phyloP scores from a whole-genome alignment of 768 basidiomycete genomes.

The Sutorius australiensis region DNA sequence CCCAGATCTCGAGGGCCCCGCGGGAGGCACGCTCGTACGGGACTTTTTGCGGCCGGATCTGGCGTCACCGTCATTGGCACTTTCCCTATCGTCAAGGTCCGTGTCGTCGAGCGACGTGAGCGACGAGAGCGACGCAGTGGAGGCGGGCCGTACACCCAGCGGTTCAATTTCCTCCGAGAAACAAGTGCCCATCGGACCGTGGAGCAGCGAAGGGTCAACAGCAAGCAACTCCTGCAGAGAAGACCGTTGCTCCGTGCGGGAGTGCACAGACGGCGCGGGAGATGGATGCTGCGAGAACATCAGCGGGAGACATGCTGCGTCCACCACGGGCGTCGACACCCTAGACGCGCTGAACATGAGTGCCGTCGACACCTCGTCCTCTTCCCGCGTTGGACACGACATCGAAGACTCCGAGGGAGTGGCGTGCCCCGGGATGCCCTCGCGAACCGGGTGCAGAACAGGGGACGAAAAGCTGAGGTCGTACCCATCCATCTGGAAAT shows the following conservation, averaged over 20 bases:
- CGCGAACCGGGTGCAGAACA: not conserved
- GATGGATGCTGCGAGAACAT: slow-evolving; percentile 2
- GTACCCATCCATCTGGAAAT: not conserved
- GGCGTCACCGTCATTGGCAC: not conserved
- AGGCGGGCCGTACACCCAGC: not conserved
- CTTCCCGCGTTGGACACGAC: slow-evolving; percentile 8
- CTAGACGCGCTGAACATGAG: slow-evolving; percentile 16
- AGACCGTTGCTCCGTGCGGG: not conserved
- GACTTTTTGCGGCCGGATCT: not conserved
- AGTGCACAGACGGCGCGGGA: not conserved
- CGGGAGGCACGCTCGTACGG: not conserved
- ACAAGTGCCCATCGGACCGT: not conserved
- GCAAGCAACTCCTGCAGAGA: not conserved
- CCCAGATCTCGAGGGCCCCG: not conserved
- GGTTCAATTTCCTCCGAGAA: not conserved
- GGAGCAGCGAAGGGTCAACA: slow-evolving; percentile 14
- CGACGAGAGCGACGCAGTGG: slow-evolving; percentile 7
- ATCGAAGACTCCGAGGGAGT: slow-evolving; percentile 12
- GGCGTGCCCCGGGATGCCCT: not conserved
- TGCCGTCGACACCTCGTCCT: slow-evolving; percentile 20
- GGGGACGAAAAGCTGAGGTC: slow-evolving; percentile 1
- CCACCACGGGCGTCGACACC: slow-evolving; percentile 7
- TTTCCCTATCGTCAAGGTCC: not conserved
- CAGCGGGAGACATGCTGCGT: not conserved
- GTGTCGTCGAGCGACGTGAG: slow-evolving; percentile 13